phyloP scores from a whole-genome alignment of 2,329 filamentous ascomycete species.

The Penicillium aurantiogriseum region DNA sequence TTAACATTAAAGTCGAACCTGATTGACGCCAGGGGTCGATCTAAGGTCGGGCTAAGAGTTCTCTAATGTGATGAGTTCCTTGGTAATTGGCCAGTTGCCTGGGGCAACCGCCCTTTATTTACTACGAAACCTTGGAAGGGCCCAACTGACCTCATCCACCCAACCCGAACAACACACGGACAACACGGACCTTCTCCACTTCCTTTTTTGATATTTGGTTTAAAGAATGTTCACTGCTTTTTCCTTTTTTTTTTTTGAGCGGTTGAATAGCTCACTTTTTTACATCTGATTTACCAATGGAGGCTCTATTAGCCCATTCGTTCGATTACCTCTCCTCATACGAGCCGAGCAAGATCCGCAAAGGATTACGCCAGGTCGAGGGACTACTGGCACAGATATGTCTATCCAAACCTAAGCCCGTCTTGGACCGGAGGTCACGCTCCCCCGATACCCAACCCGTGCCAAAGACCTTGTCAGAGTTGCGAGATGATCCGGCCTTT shows the following conservation, averaged over 20 bases:
- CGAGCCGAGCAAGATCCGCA: constrained; percentile 84
- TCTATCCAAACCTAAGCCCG: constrained; percentile 57
- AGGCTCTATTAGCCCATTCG: constrained; percentile 83
- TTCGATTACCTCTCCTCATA: constrained; percentile 97
- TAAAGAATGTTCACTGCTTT: constrained; percentile 12
- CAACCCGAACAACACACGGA: background rate
- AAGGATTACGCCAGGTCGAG: constrained; percentile 91
- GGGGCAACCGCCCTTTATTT: constrained; percentile 9
- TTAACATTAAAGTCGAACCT: constrained; percentile 7
- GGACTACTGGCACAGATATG: constrained; percentile 93
- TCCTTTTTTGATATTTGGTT: constrained; percentile 7
- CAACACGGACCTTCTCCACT: constrained; percentile 6
- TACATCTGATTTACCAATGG: constrained; percentile 58
- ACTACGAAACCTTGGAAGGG: background rate
- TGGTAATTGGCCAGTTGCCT: constrained; percentile 8
- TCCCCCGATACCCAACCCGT: constrained; percentile 43
- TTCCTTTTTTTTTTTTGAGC: constrained; percentile 4
- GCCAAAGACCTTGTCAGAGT: constrained; percentile 64
- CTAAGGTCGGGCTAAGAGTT: constrained; percentile 3
- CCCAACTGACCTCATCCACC: constrained; percentile 8
- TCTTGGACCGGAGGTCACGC: constrained; percentile 44
- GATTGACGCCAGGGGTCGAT: constrained; percentile 9
- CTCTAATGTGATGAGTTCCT: constrained; percentile 8
- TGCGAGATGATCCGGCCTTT: constrained; percentile 83
- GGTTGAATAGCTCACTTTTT: constrained; percentile 9